Conservation (phyloP, 2,329 filamentous ascomycete species). For the Diaporthe amygdali region DNA sequence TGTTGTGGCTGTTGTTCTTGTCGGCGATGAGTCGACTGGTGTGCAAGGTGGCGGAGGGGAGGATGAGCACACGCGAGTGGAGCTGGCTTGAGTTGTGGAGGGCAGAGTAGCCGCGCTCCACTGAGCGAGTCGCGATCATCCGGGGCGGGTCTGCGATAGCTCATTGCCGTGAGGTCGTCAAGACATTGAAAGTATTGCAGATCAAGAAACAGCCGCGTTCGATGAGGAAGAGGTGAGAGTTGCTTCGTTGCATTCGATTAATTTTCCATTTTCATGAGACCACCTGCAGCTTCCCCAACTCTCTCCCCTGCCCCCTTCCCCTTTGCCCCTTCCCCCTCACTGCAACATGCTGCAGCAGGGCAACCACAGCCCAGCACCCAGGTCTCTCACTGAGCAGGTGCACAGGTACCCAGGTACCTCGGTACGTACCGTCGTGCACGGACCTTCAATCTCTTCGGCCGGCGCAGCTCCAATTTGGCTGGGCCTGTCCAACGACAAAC, state of each 20-base stretch:
- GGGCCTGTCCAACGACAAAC: neutral
- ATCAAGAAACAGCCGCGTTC: neutral
- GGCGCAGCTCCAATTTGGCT: neutral
- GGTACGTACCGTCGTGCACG: neutral
- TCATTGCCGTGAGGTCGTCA: constrained; percentile 13
- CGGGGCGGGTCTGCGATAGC: constrained; percentile 16
- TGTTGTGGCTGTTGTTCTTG: neutral
- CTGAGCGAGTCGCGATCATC: constrained; percentile 24
- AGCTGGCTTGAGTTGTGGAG: constrained; percentile 9
- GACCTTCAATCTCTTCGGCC: neutral
- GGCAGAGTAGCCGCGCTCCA: constrained; percentile 15
- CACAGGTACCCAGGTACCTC: neutral
- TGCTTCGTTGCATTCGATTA: neutral
- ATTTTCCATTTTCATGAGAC: neutral
- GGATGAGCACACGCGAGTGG: neutral
- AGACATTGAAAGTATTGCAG: neutral
- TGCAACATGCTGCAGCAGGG: neutral
- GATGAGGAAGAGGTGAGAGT: neutral
- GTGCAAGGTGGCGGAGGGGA: neutral
- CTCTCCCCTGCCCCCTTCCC: too few species aligned
- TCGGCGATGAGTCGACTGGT: neutral
- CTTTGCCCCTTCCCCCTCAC: constrained; percentile 7
- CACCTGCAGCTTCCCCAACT: neutral
- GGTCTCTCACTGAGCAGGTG: neutral
- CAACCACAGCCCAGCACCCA: neutral